Base-by-base conservation (phyloP, 2,329 filamentous ascomycete genomes). In the Xylariaceae sp. region DNA sequence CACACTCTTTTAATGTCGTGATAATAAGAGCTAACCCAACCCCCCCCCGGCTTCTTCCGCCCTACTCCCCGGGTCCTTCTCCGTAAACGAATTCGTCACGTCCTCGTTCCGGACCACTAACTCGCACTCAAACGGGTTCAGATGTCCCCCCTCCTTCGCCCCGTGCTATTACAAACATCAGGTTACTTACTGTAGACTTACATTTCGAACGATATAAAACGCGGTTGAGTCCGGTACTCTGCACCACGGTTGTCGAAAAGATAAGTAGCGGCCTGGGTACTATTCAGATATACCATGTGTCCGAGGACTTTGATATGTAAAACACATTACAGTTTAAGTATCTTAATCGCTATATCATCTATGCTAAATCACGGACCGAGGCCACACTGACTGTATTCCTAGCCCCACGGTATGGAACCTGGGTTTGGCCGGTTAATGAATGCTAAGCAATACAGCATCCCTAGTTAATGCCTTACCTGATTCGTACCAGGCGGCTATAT, bases 151-250 rank as follows among this genome's bases (percentile, higher is more conserved):
- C 14, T 60, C 32, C 65, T 64, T 64, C 65, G 67, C 61, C 65
- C 65, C 65, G 67, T 67, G 23, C 32, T 37, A 37, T 37, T 37
- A 16, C 7, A 16, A 37, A 47, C 51, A 21, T n/a, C 16, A 10
- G 19, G 14, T 52, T 43, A 40, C 16, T 19, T 26, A 26, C 23
- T n/a, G 48, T 12, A 14, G 12, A 44, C 53, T 45, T 40, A 59
- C 57, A 67, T 56, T 43, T 70, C 67, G 37, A 70, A 70, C 5
- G 73, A 60, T 20, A 74, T 72, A 59, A 77, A 76, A 23, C 69
- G 67, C 7, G 76, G 76, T 9, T 76, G 65, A 56, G 74, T 71
- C 26, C 67, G 70, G 56, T 75, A 78, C 51, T 73, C 75, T 48
- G 71, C 67, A 2, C 75, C 74, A 16, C 73, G 70, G 46, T 72